Conservation (phyloP, 2,329 filamentous ascomycete species). For the Rutstroemia sp. region DNA sequence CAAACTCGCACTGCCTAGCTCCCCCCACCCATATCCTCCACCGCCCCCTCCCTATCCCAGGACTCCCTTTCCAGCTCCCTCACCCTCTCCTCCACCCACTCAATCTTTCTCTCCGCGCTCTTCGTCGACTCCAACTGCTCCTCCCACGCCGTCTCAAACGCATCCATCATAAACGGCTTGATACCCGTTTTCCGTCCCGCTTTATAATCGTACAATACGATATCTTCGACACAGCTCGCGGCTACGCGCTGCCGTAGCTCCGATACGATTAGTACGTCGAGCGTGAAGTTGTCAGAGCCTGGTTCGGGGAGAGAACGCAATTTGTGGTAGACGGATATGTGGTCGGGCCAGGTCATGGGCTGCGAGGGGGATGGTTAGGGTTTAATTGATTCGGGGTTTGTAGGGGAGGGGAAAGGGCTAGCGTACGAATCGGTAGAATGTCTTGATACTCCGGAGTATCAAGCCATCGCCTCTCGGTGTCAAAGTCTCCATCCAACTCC, state of each 20-base stretch:
- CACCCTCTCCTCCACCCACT: conserved; percentile 55
- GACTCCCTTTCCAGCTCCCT: conserved; percentile 59
- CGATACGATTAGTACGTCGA: conserved; percentile 62
- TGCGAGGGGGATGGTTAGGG: neutral
- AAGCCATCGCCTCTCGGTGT: conserved; percentile 60
- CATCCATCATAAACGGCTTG: conserved; percentile 52
- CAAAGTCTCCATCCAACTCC: conserved; percentile 63
- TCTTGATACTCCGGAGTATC: conserved; percentile 72
- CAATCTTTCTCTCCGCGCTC: conserved; percentile 49
- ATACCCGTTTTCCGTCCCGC: conserved; percentile 48
- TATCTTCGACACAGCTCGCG: conserved; percentile 69
- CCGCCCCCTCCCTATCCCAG: conserved; percentile 65
- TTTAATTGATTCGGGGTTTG: neutral
- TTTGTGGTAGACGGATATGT: conserved; percentile 77
- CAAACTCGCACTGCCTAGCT: too few species aligned
- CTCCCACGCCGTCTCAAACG: conserved; percentile 51
- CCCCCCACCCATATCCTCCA: conserved; percentile 56
- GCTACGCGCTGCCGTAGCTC: conserved; percentile 66
- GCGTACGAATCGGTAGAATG: conserved; percentile 81
- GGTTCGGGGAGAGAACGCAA: conserved; percentile 37
- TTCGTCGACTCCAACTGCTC: conserved; percentile 53
- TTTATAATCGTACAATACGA: conserved; percentile 70
- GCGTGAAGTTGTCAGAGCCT: conserved; percentile 39
- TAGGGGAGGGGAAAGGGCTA: neutral
- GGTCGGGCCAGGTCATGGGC: conserved; percentile 80